Base-by-base conservation (phyloP, 164 flowering plant genomes). In the Sextonia rubra region DNA sequence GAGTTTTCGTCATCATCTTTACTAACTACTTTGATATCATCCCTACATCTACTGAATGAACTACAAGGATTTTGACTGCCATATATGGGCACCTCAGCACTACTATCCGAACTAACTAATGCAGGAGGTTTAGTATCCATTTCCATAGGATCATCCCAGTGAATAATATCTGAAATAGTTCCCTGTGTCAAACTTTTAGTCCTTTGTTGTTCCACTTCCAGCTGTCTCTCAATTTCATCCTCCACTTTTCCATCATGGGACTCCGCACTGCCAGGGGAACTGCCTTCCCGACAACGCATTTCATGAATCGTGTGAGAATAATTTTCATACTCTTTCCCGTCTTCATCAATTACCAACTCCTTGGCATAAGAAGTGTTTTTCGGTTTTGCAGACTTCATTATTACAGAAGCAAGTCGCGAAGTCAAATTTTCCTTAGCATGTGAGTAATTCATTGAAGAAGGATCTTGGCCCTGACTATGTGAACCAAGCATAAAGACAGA, bases 1-100 rank as follows among this genome's bases (percentile, higher is more conserved):
- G 86, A 88, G 74, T 89, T 95, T 85, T 93, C 97, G 85, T 95
- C 98, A 91, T 89, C 94, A 88, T 95, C 98, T 88, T 85, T 87
- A 87, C 71, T 82, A 82, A 72, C 87, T 86, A 89, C 64, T 69
- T 89, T 88, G 83, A 84, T 86, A 86, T 79, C 76, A 79, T 82
- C 86, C 77, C 73, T 73, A 72, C 61, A 49, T 9, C 62, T 74
- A 61, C 87, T 83, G 74, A 76, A 79, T 67, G 86, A 70, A 76
- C 77, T 79, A 74, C 68, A 64, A 71, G 84, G 77, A 77, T 48
- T 47, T 64, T 69, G 84, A 56, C 86, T 80, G 74, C 75, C 74
- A 66, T 78, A 66, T 61, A 78, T 64, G 52, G 85, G 77, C 66
- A 77, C 75, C 77, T 90, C 79, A 49, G 78, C 73, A 72, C 83